Base-by-base conservation (phyloP, 78 protist species). In the Dictyostelium citrinum region DNA sequence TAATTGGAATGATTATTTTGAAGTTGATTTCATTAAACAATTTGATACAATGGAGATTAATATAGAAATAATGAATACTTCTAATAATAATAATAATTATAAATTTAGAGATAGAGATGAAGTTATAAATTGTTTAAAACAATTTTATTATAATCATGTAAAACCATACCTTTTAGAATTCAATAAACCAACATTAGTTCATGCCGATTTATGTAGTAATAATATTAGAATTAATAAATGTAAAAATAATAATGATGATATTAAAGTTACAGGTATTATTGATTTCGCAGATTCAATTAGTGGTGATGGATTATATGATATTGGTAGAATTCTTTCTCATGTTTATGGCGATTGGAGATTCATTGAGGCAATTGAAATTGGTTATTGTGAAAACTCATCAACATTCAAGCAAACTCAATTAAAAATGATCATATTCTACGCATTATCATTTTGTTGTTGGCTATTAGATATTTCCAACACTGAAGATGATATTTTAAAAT, bases 301-400 rank as follows among this genome's bases (percentile, higher is more conserved):
- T 20, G 93, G 93, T 27, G 93, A 88, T 88, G 93, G 93, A 9
- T 31, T 88, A n/a, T 88, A 88, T 67, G 93, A 88, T 35, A 41
- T 88, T 27, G 93, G 93, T 68, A 76, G 93, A 78, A 88, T 88
- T 61, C 22, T 88, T 8, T 78, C 84, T 6, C 93, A 88, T 17
- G 70, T 60, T 22, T 78, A 88, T 78, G 74, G 93, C 6, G 77
- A 78, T 33, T 88, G 85, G 85, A 31, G 11, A 37, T 88, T 88
- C 11, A 51, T 88, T 16, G 85, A 88, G 3, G 58, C 80, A 31
- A 88, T 88, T 6, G 93, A 68, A 61, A 45, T n/a, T 7, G 72
- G 71, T 20, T 88, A 88, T 29, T 46, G 16, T 27, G 35, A n/a
- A n/a, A 5, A 17, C 2, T n/a, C 75, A 67, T 20, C 43, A 67